Percentiles rank a stretch among this genome's conserved stretches.
These are phyloP conservation scores for Dissoconium aciculare DNA, from an alignment of 2,329 filamentous ascomycete species.

Conservation along the genomic window DNA sequence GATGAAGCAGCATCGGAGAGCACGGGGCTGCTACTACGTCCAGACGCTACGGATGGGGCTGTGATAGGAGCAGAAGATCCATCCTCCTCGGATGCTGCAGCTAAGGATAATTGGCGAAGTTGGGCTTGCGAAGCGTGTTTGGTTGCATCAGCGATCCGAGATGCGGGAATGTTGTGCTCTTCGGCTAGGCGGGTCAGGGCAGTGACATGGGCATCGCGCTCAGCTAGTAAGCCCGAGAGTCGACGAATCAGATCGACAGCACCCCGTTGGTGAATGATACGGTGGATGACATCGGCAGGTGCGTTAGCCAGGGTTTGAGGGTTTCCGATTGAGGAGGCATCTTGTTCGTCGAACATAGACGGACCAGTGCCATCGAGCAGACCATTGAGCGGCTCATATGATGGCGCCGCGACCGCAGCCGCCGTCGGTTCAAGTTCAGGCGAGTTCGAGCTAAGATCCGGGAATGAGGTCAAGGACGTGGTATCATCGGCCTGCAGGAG, in stretches of 20 bases:
- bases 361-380: slow-evolving; percentile 19
- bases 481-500: slow-evolving; percentile 11
- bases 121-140: slow-evolving; percentile 19
- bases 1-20: slow-evolving; percentile 2
- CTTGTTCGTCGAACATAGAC: slow-evolving; percentile 20
- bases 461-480: slow-evolving; percentile 20
- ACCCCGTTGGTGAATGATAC: slow-evolving; percentile 19
- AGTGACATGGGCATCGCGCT: slow-evolving; percentile 23
- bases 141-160: slow-evolving; percentile 14
- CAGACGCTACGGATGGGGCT: slow-evolving; percentile 8
- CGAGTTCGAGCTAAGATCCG: too few species aligned
- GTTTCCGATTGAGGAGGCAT: slow-evolving; percentile 6
- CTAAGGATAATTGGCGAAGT: slow-evolving; percentile 14
- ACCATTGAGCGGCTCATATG: slow-evolving; percentile 12
- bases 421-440: slow-evolving; percentile 7
- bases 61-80: slow-evolving; percentile 6
- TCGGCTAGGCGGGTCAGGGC: slow-evolving; percentile 21
- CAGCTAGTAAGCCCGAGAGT: slow-evolving; percentile 17
- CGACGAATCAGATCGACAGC: slow-evolving; percentile 18
- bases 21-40: slow-evolving; percentile 4
- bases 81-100: slow-evolving; percentile 14
- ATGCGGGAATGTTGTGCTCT: slow-evolving; percentile 19
- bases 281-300: slow-evolving; percentile 12
- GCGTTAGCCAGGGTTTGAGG: slow-evolving; percentile 19
- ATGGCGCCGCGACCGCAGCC: slow-evolving; percentile 2